Conservation (phyloP, 805 yeast genomes). For the Metschnikowia proteae region DNA sequence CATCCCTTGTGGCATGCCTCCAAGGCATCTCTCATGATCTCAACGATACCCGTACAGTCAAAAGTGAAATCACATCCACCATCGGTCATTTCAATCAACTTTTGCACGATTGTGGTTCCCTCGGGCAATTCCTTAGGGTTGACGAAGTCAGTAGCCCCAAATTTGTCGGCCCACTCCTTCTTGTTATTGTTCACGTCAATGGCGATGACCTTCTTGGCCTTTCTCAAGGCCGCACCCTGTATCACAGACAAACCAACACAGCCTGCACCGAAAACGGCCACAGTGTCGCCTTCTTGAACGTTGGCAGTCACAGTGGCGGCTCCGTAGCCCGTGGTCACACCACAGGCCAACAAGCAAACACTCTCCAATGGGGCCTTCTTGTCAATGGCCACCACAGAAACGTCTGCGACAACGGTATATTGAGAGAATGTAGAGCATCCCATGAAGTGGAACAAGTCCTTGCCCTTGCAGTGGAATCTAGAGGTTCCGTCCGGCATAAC, state of each 20-base stretch:
- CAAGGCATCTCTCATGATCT: constrained; percentile 93
- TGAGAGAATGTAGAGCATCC: constrained; percentile 97
- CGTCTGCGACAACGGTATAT: constrained; percentile 97
- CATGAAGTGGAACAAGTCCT: constrained; percentile 88
- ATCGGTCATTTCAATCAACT: constrained; percentile 84
- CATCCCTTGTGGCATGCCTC: constrained; percentile 99
- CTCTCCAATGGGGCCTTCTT: constrained; percentile 79
- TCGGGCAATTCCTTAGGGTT: constrained; percentile 77
- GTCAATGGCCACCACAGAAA: constrained; percentile 89
- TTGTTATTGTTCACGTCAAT: constrained; percentile 84
- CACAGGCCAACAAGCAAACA: constrained; percentile 94
- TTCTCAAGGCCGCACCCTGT: constrained; percentile 86
- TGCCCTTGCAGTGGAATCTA: constrained; percentile 83
- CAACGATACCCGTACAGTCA: constrained; percentile 96
- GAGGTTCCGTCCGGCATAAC: constrained; percentile 98
- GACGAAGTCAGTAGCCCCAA: constrained; percentile 94
- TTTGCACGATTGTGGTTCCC: constrained; percentile 74
- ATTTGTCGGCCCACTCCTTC: constrained; percentile 78
- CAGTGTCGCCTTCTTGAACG: constrained; percentile 85
- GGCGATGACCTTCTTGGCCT: constrained; percentile 78
- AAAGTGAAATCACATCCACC: constrained; percentile 97
- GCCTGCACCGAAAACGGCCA: constrained; percentile 97
- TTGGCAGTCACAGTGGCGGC: constrained; percentile 94
- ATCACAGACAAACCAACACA: constrained; percentile 95
- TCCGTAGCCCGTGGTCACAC: constrained; percentile 98